A percentile compares a stretch with the other conserved stretches of the same genome.
These are phyloP conservation scores for Scedosporium apiospermum DNA, from an alignment of 2,329 filamentous ascomycete species.

Conservation along the genomic window DNA sequence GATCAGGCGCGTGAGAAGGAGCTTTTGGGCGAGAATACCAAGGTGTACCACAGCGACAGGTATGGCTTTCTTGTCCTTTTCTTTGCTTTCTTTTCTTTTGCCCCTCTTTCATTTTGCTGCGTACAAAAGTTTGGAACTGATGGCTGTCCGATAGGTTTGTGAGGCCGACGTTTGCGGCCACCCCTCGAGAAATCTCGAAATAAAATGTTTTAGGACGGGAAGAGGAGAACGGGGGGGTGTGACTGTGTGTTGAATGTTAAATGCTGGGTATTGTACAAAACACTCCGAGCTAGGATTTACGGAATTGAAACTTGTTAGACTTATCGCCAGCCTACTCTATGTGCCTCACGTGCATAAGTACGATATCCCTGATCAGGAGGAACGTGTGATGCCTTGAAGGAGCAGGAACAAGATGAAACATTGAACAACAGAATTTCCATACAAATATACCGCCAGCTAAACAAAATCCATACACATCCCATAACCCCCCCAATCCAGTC, in stretches of 20 bases:
- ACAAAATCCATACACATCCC: not conserved
- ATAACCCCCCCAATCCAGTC: not conserved
- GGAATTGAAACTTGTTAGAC: not conserved
- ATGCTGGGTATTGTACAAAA: conserved; percentile 10
- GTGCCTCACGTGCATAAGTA: no score
- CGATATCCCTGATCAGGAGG: no score
- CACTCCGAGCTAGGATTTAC: not conserved
- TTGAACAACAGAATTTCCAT: not conserved
- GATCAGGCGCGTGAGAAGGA: conserved; percentile 87
- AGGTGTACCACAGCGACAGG: conserved; percentile 83
- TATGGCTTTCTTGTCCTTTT: conserved; percentile 32
- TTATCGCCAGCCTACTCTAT: not conserved
- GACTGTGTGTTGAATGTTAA: not conserved
- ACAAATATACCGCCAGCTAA: not conserved
- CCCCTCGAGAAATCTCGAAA: conserved; percentile 54
- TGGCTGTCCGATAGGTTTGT: conserved; percentile 51
- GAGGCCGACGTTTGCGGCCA: conserved; percentile 67
- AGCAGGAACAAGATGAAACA: no score
- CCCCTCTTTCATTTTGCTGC: not conserved
- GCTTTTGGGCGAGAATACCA: conserved; percentile 72
- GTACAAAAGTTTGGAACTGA: not conserved
- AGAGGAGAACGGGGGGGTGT: not conserved
- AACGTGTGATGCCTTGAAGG: no score
- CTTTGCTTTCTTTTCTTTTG: not conserved
- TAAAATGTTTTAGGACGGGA: conserved; percentile 23